A percentile compares a stretch with the other conserved stretches of the same genome.
phyloP scores from a whole-genome alignment of 805 yeast species.

The Cyberlindnera petersonii region DNA sequence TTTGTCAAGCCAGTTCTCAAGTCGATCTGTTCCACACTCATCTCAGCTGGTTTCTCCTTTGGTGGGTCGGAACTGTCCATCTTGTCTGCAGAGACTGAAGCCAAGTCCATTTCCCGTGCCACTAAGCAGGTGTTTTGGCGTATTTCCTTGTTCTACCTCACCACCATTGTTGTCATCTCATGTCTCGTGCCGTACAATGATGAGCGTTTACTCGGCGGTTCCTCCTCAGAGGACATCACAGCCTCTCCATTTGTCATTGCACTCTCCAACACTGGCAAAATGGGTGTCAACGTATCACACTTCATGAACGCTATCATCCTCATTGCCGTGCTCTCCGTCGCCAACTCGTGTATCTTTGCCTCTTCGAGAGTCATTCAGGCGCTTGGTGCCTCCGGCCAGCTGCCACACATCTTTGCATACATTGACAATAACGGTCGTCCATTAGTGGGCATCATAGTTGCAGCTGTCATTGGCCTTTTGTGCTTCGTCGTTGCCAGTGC shows the following conservation, averaged over 20 bases:
- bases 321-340: slow-evolving; percentile 67
- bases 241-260: slow-evolving; percentile 84
- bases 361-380: slow-evolving; percentile 65
- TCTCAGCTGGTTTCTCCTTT: slow-evolving; percentile 73
- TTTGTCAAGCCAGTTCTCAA: slow-evolving; percentile 54
- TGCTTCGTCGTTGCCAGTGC: slow-evolving; percentile 54
- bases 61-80: slow-evolving; percentile 75
- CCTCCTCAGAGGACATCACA: slow-evolving; percentile 51
- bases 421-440: slow-evolving; percentile 71
- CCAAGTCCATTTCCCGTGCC: slow-evolving; percentile 58
- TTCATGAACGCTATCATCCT: slow-evolving; percentile 68
- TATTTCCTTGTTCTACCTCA: slow-evolving; percentile 65
- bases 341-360: slow-evolving; percentile 66
- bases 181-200: slow-evolving; percentile 68
- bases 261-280: slow-evolving; percentile 53
- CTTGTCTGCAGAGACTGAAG: slow-evolving; percentile 71
- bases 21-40: slow-evolving; percentile 70
- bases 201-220: slow-evolving; percentile 42
- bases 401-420: slow-evolving; percentile 56
- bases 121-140: slow-evolving; percentile 82
- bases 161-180: slow-evolving; percentile 52
- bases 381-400: slow-evolving; percentile 58
- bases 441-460: slow-evolving; percentile 48
- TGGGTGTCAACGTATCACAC: slow-evolving; percentile 55
- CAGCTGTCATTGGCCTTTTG: slow-evolving; percentile 51